phyloP scores from a whole-genome alignment of 495 filamentous ascomycete genomes.

The Trichoderma parareesei region DNA sequence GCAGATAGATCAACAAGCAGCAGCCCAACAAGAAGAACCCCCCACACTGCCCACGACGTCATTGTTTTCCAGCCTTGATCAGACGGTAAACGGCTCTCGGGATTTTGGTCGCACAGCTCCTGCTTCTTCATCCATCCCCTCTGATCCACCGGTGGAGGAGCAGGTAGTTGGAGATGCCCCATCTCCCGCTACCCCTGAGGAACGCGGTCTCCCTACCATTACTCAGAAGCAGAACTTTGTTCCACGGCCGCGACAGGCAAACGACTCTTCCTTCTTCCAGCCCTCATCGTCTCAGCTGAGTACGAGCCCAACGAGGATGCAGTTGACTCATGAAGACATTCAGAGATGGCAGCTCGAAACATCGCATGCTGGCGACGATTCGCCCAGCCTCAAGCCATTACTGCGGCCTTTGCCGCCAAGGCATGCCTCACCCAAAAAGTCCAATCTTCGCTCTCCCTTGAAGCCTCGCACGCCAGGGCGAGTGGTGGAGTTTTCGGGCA shows the following conservation, averaged over 20 bases:
- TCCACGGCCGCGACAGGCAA: constrained; percentile 30
- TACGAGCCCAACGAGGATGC: constrained; percentile 11
- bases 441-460: constrained; percentile 42
- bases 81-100: constrained; percentile 18
- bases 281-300: constrained; percentile 11
- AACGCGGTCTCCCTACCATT: constrained; percentile 21
- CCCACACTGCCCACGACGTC: background rate
- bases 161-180: constrained; percentile 13
- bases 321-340: constrained; percentile 14
- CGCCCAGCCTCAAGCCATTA: constrained; percentile 11
- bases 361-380: constrained; percentile 10
- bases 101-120: constrained; percentile 10
- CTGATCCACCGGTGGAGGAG: constrained; percentile 16
- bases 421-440: constrained; percentile 40
- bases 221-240: constrained; percentile 45
- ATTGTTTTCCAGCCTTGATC: constrained; percentile 23
- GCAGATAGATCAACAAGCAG: background rate
- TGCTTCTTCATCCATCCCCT: constrained; percentile 16
- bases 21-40: background rate
- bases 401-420: constrained; percentile 24
- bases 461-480: constrained; percentile 41
- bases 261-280: constrained; percentile 26
- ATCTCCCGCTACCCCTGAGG: constrained; percentile 26
- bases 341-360: constrained; percentile 19
- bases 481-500: constrained; percentile 39